These are phyloP conservation scores for Cryphonectria carpinicola DNA, from an alignment of 2,329 filamentous ascomycete genomes.

Conservation along the genomic window DNA sequence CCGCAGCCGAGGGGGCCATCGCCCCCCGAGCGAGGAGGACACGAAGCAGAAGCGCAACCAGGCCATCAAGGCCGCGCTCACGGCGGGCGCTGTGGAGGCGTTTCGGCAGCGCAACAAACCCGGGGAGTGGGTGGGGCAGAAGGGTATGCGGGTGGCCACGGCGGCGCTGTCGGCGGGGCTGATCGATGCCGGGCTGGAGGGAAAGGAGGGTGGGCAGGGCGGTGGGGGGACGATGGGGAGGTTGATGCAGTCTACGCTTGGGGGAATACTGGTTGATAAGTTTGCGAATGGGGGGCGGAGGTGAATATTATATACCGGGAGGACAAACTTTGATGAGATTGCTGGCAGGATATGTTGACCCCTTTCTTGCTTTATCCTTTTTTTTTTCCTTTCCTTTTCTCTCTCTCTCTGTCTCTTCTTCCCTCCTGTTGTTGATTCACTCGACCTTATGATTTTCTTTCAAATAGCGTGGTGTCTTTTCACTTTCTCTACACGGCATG, in stretches of 20 bases:
- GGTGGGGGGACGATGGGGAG: constrained; percentile 32
- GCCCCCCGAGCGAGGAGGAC: constrained; percentile 7
- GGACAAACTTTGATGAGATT: neutral
- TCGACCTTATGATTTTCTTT: neutral
- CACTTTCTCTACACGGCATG: neutral
- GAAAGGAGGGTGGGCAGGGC: constrained; percentile 15
- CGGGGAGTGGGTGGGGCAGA: constrained; percentile 28
- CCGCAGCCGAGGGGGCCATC: neutral
- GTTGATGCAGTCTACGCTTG: constrained; percentile 31
- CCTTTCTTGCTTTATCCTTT: too few relatives aligned
- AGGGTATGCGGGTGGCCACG: constrained; percentile 33
- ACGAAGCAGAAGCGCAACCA: constrained; percentile 28
- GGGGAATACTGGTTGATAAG: constrained; percentile 34
- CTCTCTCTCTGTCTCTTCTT: too few relatives aligned
- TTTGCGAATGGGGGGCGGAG: constrained; percentile 33
- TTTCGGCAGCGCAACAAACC: constrained; percentile 32
- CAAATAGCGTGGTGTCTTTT: neutral
- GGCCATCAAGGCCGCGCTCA: constrained; percentile 33
- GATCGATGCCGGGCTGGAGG: constrained; percentile 33
- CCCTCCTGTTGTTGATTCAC: neutral
- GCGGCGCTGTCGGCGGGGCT: constrained; percentile 35
- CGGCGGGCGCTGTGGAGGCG: constrained; percentile 34
- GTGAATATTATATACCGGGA: neutral
- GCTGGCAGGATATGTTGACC: neutral
- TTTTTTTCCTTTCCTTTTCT: too few relatives aligned